Evolutionary conservation across 352 stramenopile genomes (phyloP).

Genomic region (Phytophthora hibernalis): DNA sequence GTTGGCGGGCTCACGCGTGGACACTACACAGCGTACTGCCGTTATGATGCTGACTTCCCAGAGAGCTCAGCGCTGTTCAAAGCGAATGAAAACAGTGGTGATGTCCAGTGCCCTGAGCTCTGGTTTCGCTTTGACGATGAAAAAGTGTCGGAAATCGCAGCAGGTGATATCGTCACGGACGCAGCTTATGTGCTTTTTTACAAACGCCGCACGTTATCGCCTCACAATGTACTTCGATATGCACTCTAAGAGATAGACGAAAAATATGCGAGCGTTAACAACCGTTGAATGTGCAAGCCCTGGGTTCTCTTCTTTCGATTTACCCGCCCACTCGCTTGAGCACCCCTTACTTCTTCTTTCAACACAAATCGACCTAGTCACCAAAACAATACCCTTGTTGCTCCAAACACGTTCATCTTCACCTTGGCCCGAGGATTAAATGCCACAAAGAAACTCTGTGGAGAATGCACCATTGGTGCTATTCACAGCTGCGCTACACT

Average conservation of each 20-base stretch:
- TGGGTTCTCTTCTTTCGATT: slow-evolving; percentile 34
- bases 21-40: slow-evolving; percentile 94
- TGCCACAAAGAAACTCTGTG: slow-evolving; percentile 74
- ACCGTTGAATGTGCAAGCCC: slow-evolving; percentile 22
- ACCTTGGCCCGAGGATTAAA: slow-evolving; percentile 36
- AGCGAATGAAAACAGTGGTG: slow-evolving; percentile 27
- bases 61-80: slow-evolving; percentile 67
- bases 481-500: slow-evolving; percentile 49
- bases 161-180: slow-evolving; percentile 78
- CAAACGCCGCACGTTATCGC: slow-evolving; percentile 78
- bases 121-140: slow-evolving; percentile 90
- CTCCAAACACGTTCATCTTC: slow-evolving; percentile 26
- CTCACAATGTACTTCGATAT: slow-evolving; percentile 77
- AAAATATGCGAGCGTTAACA: slow-evolving; percentile 9
- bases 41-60: slow-evolving; percentile 74
- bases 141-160: slow-evolving; percentile 77
- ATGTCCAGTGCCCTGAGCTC: slow-evolving; percentile 62
- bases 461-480: slow-evolving; percentile 48
- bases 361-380: slow-evolving; percentile 6
- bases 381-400: slow-evolving; percentile 19
- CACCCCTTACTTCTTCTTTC: slow-evolving; percentile 18
- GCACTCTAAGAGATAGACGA: slow-evolving; percentile 46
- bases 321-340: slow-evolving; percentile 11
- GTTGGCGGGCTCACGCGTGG: slow-evolving; percentile 94
- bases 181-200: slow-evolving; percentile 94